Conservation (phyloP, 352 stramenopile genomes). For the Blastocystis hominis region DNA sequence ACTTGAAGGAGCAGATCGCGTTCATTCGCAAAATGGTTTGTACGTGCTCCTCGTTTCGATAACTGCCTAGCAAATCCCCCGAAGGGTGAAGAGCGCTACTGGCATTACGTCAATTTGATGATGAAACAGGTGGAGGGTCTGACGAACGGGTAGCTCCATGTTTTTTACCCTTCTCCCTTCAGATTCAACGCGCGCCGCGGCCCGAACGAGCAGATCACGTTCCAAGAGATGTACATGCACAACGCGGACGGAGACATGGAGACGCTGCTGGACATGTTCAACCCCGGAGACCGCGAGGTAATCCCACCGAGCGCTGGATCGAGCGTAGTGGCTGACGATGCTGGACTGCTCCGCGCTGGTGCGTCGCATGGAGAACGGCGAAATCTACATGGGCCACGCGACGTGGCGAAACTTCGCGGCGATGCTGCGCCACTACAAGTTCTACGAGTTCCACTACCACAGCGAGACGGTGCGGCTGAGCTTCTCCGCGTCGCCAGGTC, state of each 20-base stretch:
- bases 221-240: slow-evolving; percentile 51
- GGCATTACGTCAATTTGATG: slow-evolving; percentile 9
- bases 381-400: slow-evolving; percentile 69
- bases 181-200: slow-evolving; percentile 2
- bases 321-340: neutral
- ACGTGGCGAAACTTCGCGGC: slow-evolving; percentile 70
- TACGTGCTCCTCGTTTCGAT: neutral
- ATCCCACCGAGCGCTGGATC: neutral
- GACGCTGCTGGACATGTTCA: slow-evolving; percentile 44
- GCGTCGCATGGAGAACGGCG: slow-evolving; percentile 65
- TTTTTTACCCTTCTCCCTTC: neutral
- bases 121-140: slow-evolving; percentile 34
- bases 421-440: slow-evolving; percentile 73
- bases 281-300: neutral
- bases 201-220: neutral
- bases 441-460: slow-evolving; percentile 68
- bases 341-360: slow-evolving; percentile 69
- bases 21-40: neutral
- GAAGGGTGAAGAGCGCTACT: neutral
- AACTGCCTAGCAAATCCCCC: neutral
- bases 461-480: slow-evolving; percentile 61
- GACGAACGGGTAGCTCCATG: neutral
- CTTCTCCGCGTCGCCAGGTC: slow-evolving; percentile 70
- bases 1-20: neutral
- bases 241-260: slow-evolving; percentile 53